Evolutionary conservation across 768 basidiomycete species (phyloP), one percentile per base, ranked within the genome.

Genomic region (Piloderma croceum): DNA sequence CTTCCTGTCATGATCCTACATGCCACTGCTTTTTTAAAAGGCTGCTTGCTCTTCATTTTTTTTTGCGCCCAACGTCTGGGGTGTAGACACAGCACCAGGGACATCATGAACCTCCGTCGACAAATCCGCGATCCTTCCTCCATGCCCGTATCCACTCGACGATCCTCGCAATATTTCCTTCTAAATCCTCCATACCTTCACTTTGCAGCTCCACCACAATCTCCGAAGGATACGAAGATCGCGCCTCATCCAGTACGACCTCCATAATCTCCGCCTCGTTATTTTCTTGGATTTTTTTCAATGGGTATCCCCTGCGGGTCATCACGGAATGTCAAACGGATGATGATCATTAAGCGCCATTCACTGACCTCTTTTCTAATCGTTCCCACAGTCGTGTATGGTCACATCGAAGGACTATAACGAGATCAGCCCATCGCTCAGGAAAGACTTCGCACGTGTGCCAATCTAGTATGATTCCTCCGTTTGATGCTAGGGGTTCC

Each of bases 241-340:
- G 72, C 3, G 94, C 93, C 60, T 99, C 96, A 23, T 89, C 83
- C 9, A 86, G 66, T 25, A 96, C 81, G 37, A 92, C 80, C 54
- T 88, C 73, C 92, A 98, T 96, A 56, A 99, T 98, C 67, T 99
- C 96, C 10, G 93, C 92, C 54, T 93, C 86, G 61, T 97, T 93
- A 61, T 99, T 99, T 64, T 99, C 96, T 58, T 93, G 87, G 4
- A 99, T 90, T 64, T 99, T 99, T 59, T 89, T 89, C 36, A 92
- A 61, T 1, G 86, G 67, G 57, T 98, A 98, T 7, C 77, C 75
- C 45, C 93, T 97, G 60, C 3, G 40, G n/a, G n/a, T n/a, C n/a
- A n/a, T n/a, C n/a, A n/a, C n/a, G n/a, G n/a, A 21, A 42, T 7
- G 31, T 40, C 34, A n/a, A 39, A 38, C 34, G 36, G 39, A 19